Base-by-base conservation (phyloP, 2,329 filamentous ascomycete genomes). In the Canariomyces notabilis region DNA sequence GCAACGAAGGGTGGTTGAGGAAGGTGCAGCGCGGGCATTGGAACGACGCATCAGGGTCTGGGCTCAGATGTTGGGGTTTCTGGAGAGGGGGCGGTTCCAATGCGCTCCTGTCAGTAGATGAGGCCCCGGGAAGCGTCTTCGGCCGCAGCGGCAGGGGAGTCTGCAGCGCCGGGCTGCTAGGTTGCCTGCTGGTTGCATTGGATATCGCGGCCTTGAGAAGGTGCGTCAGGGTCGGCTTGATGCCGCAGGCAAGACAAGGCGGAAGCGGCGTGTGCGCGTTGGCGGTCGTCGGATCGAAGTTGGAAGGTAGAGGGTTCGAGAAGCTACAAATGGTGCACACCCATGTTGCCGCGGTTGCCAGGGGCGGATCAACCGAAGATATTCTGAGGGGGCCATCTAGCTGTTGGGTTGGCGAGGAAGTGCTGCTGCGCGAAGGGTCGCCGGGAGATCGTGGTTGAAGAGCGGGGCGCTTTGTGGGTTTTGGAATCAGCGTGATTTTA, bases 321-420 rank as follows among this genome's bases (percentile, higher is more conserved):
- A 95, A 94, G 56, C 87, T 91, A 73, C 91, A 97, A 59, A 97
- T 97, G 2, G 87, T 85, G 69, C 91, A 97, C 16, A 97, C 83
- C 91, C 91, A 97, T 4, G 89, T 96, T 5, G 87, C 88, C 49
- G 74, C 78, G 54, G 74, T 76, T 12, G 72, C 64, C 12, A 75
- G 67, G 1, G 72, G 57, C 23, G 77, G 70, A 14, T 74, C 69
- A 69, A 67, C 46, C 56, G 68, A 54, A 58, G 71, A 60, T 33
- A 66, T 58, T 48, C 73, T 65, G 51, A 72, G 68, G 2, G 67
- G 63, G 35, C 66, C 68, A 29, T 74, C 70, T 19, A 67, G 56
- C 32, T 69, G 65, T 33, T 67, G 63, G 8, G 71, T 64, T 6
- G 79, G 72, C 6, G 77, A 74, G 2, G 71, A 64, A 7, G 69